Evolutionary conservation across 106 monocot species (phyloP).

Genomic region (Platanthera zijinensis): DNA sequence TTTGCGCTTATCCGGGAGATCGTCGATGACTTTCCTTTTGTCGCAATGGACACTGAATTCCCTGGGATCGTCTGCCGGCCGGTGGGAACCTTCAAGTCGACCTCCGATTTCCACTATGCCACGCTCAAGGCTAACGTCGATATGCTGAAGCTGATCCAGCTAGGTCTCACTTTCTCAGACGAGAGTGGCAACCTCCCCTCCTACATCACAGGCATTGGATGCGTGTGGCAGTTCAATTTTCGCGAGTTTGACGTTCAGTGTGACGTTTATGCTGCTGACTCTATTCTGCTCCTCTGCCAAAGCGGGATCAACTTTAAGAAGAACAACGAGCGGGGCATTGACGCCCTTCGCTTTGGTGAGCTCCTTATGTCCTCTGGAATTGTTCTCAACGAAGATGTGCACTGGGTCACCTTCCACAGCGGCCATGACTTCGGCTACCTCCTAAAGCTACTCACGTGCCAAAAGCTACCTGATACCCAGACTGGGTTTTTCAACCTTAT

Average conservation of each 20-base stretch:
- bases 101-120: conserved; percentile 34
- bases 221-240: conserved; percentile 16
- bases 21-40: conserved; percentile 1
- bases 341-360: conserved; percentile 31
- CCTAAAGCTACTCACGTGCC: conserved; percentile 37
- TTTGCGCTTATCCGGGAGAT: conserved; percentile 14
- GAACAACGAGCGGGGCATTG: conserved; percentile 29
- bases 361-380: conserved; percentile 47
- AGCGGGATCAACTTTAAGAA: conserved; percentile 36
- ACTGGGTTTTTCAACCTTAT: conserved; percentile 33
- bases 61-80: conserved; percentile 10
- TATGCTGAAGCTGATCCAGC: conserved; percentile 42
- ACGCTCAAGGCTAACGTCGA: conserved; percentile 48
- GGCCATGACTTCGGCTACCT: conserved; percentile 45
- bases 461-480: conserved; percentile 24
- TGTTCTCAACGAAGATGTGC: conserved; percentile 35
- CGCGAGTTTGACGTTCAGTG: conserved; percentile 13
- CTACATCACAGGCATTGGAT: conserved; percentile 17
- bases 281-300: conserved; percentile 37
- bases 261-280: conserved; percentile 30
- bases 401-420: conserved; percentile 47
- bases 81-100: conserved; percentile 18
- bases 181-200: conserved; percentile 31
- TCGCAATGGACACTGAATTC: too few species aligned
- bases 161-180: conserved; percentile 42